phyloP scores from a whole-genome alignment of 441 rosid species.

The Omphalea diandra region DNA sequence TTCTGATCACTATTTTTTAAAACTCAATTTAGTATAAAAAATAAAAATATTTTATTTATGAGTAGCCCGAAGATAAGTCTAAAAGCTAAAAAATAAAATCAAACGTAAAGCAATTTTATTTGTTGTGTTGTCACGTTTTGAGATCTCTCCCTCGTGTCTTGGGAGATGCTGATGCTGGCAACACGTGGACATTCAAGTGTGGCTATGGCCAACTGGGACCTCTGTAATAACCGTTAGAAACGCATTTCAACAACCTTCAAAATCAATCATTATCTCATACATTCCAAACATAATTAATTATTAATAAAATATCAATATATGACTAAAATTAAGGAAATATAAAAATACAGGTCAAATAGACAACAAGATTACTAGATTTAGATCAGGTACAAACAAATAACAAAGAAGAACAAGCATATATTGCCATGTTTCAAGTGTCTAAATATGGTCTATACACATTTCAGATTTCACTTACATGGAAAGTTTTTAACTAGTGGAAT shows the following conservation, averaged over 20 bases:
- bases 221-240: slow-evolving; percentile 28
- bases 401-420: background rate
- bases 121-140: too few relatives aligned
- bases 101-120: too few relatives aligned
- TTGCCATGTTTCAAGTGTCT: background rate
- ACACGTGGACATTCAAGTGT: background rate
- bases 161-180: too few relatives aligned
- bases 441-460: background rate
- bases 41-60: too few relatives aligned
- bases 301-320: too few relatives aligned
- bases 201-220: background rate
- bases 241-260: slow-evolving; percentile 25
- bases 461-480: slow-evolving; percentile 14
- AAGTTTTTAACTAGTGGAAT: background rate
- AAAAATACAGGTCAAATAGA: slow-evolving; percentile 5
- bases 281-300: too few relatives aligned
- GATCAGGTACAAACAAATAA: background rate
- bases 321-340: too few relatives aligned
- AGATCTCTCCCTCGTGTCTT: too few relatives aligned
- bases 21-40: too few relatives aligned
- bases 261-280: slow-evolving; percentile 4
- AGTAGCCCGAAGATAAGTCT: too few relatives aligned
- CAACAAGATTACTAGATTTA: slow-evolving; percentile 15
- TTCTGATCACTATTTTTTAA: too few relatives aligned
- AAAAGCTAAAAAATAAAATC: too few relatives aligned